Base-by-base conservation (phyloP, 306 rosid genomes). In the Pyrus bretschneideri region DNA sequence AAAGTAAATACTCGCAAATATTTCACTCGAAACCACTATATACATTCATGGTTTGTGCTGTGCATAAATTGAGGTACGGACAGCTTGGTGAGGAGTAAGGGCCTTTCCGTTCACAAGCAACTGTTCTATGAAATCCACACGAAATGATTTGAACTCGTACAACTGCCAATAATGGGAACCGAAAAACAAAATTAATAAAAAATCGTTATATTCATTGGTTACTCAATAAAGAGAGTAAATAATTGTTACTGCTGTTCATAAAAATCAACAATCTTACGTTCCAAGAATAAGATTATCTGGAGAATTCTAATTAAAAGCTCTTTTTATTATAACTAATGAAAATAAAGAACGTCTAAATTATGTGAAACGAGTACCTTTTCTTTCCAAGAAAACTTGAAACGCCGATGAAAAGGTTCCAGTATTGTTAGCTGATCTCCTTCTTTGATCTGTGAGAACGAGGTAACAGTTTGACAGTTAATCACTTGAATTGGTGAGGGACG, bases 381-480 rank as follows among this genome's bases (percentile, higher is more conserved):
- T 68, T 90, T 86, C 97, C 97, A 92, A 12, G 87, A 82, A 61
- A 95, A 78, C 64, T 88, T 79, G 6, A 86, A 72, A 27, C 69
- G 71, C 68, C 85, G 91, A 77, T 66, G 87, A 81, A 64, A 84
- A 19, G 99, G 99, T 52, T 92, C 96, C 69, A 90, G 76, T 68
- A 95, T 25, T 11, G 91, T 85, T 71, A 95, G 76, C 79, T 88
- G 97, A 83, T 95, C 97, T 82, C 97, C 97, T 88, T 88, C 97
- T 89, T 92, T 92, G 85, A 92, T 86, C 93, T 95, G 94, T 52
- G 79, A 78, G 73, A 73, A 33, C 54, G 78, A 40, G 71, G 74
- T 55, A 55, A 55, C 69, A 70, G 69, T 40, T 84, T 61, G 81
- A 55, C 60, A 70, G 31, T 46, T 21, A 76, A 76, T 61, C 60